Conservation (phyloP, 2,329 filamentous ascomycete genomes). For the Davidsoniella neocaledoniae region DNA sequence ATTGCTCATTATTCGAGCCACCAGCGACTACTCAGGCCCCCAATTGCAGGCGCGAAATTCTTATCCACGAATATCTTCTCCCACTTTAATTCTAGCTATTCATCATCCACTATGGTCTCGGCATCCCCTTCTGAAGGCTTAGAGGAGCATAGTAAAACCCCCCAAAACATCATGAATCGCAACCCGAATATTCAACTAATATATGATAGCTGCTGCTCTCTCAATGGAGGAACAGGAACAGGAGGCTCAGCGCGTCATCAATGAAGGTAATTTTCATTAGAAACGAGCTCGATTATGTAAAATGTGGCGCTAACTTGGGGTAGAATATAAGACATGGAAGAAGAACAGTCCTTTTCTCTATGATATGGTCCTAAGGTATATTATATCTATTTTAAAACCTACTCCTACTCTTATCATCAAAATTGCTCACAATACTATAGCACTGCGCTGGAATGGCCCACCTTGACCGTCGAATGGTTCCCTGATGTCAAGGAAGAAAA, state of each 20-base stretch:
- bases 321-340: slow-evolving; percentile 99
- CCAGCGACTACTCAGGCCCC: too few relatives aligned
- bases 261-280: slow-evolving; percentile 49
- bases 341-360: slow-evolving; percentile 98
- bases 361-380: slow-evolving; percentile 77
- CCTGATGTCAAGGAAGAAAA: slow-evolving; percentile 81
- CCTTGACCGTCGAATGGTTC: slow-evolving; percentile 94
- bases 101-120: not conserved
- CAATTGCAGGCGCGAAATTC: too few relatives aligned
- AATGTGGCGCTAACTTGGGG: slow-evolving; percentile 11
- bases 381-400: not conserved
- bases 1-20: too few relatives aligned
- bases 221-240: slow-evolving; percentile 52
- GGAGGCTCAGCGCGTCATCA: slow-evolving; percentile 73
- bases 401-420: slow-evolving; percentile 5
- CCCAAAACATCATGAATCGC: not conserved
- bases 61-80: too few relatives aligned
- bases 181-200: not conserved
- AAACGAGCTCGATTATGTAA: too few relatives aligned
- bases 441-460: slow-evolving; percentile 92
- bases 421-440: slow-evolving; percentile 22
- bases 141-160: slow-evolving; percentile 8
- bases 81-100: too few relatives aligned
- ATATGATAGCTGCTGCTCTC: slow-evolving; percentile 14
- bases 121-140: slow-evolving; percentile 2